Base-by-base conservation (phyloP, 768 basidiomycete species). In the Tricholoma saponaceum region DNA sequence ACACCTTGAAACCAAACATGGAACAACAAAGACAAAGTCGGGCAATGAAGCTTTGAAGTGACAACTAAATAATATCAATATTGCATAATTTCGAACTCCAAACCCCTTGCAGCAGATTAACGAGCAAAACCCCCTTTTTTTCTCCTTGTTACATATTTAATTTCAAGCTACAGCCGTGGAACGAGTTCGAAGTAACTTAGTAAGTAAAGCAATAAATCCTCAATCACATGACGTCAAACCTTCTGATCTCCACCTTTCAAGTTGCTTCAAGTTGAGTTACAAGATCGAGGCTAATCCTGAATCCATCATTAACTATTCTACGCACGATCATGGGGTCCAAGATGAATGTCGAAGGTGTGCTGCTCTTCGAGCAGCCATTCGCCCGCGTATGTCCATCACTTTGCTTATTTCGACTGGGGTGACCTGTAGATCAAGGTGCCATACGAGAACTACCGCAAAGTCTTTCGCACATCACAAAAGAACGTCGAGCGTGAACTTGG, bases 311-410 rank as follows among this genome's bases (percentile, higher is more conserved):
- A 18, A 41, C 9, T 5, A 6, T 44, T 5, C 44, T 37, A 3
- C 20, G 10, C n/a, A 10, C 52, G 16, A 39, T 3, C 20, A 81
- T 82, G 80, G 67, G 69, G 22, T 75, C 69, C 69, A 91, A 86
- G 66, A 69, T 89, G 53, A 88, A 86, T 63, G 65, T 82, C 4
- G 92, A 94, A 50, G 90, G 89, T 0, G 74, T 86, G 12, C 75
- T 92, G 67, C 80, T 92, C 57, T 90, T 94, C 60, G 92, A 94
- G 69, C 90, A 94, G 64, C 90, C 90, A 0, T 91, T 93, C 70
- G 82, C 81, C 14, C 77, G 86, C 64, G 91, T 92, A 66, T 52
- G 80, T 65, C 4, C 13, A 44, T 5, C 44, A 4, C 55, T 25
- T 30, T 58, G 60, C 39, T 28, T 22, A 28, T 50, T 26, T 33